Evolutionary conservation across 1,284 basidiomycete genomes (phyloP).

Genomic region (Phenoliferia sp.): DNA sequence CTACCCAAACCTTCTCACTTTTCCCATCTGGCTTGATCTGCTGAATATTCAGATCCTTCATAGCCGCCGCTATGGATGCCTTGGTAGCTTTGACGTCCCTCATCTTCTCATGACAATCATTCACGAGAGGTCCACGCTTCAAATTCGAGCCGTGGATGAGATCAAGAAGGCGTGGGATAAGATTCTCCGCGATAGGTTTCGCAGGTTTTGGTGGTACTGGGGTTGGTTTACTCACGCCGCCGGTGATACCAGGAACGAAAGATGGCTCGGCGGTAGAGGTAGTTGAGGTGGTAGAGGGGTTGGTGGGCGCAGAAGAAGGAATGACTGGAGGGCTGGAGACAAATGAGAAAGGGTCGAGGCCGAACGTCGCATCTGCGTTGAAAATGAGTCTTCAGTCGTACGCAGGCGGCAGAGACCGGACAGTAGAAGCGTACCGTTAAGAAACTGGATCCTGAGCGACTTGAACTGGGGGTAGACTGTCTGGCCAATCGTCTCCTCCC

Average conservation of each 20-base stretch:
- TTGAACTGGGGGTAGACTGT: constrained; percentile 62
- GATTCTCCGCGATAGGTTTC: constrained; percentile 20
- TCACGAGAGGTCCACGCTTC: constrained; percentile 7
- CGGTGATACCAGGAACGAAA: background rate
- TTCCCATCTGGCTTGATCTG: constrained; percentile 20
- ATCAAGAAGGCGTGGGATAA: constrained; percentile 12
- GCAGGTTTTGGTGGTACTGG: background rate
- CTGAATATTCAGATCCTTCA: constrained; percentile 14
- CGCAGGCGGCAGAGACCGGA: background rate
- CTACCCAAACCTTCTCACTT: background rate
- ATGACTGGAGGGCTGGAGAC: constrained; percentile 49
- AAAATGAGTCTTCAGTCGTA: background rate
- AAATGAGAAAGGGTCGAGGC: constrained; percentile 72
- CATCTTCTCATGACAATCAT: constrained; percentile 10
- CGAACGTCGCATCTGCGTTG: constrained; percentile 60
- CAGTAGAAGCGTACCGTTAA: constrained; percentile 59
- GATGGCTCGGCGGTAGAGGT: background rate
- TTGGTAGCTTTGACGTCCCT: constrained; percentile 19
- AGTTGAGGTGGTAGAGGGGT: background rate
- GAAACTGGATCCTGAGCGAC: constrained; percentile 63
- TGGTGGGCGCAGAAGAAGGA: background rate
- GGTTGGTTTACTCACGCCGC: constrained; percentile 9
- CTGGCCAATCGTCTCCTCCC: constrained; percentile 60
- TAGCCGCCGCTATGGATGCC: constrained; percentile 8
- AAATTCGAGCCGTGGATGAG: constrained; percentile 15